These are phyloP conservation scores for Cladobotryum mycophilum DNA, from an alignment of 2,329 filamentous ascomycete species.

Conservation along the genomic window DNA sequence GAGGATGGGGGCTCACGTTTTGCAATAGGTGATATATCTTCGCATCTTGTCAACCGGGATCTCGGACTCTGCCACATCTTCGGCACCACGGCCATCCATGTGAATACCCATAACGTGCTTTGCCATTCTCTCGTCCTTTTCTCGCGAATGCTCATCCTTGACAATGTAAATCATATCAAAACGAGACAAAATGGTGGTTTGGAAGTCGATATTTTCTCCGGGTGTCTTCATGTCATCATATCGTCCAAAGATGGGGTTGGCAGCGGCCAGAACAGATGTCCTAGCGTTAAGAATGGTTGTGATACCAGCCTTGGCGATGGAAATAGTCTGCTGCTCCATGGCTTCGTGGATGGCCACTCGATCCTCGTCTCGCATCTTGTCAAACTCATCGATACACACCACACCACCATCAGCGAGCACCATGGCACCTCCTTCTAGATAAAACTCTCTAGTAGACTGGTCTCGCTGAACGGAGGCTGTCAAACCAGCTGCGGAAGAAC, in stretches of 20 bases:
- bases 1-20: conserved; percentile 57
- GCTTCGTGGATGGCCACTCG: conserved; percentile 97
- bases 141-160: conserved; percentile 84
- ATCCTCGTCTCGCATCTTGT: conserved; percentile 99
- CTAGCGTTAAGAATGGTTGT: conserved; percentile 95
- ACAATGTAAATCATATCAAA: conserved; percentile 99
- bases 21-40: conserved; percentile 95
- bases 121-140: conserved; percentile 86
- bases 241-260: conserved; percentile 94
- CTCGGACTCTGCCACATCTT: conserved; percentile 79
- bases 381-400: conserved; percentile 98
- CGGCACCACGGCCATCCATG: conserved; percentile 79
- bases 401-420: conserved; percentile 94
- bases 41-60: conserved; percentile 96
- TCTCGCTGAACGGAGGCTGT: conserved; percentile 96
- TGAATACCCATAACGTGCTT: conserved; percentile 97
- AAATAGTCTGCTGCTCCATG: conserved; percentile 99
- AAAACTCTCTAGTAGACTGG: conserved; percentile 87
- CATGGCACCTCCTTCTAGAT: conserved; percentile 97
- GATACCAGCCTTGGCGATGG: conserved; percentile 96
- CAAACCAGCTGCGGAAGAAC: conserved; percentile 92
- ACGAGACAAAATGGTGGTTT: conserved; percentile 94
- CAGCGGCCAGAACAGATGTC: conserved; percentile 90
- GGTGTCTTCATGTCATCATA: conserved; percentile 98
- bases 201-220: conserved; percentile 98